These are phyloP conservation scores for Sclerospora graminicola DNA, from an alignment of 352 stramenopile genomes.

Conservation along the genomic window DNA sequence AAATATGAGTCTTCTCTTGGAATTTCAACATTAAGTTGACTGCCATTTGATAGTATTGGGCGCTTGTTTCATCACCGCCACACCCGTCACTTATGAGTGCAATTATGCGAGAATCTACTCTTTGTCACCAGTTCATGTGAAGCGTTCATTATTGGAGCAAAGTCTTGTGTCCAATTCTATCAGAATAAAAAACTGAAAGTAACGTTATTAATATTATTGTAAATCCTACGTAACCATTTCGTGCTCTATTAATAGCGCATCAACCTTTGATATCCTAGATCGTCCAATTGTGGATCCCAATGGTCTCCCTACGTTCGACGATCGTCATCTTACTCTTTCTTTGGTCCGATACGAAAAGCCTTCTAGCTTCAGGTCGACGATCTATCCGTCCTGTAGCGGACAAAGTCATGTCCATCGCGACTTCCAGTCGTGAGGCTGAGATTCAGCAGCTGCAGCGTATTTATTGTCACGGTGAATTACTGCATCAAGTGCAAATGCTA, in stretches of 20 bases:
- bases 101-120: too few species aligned
- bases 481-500: slow-evolving; percentile 50
- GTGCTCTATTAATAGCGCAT: neutral
- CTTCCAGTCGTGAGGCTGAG: slow-evolving; percentile 5
- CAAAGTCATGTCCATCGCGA: slow-evolving; percentile 5
- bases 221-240: neutral
- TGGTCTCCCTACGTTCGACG: slow-evolving; percentile 6
- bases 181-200: too few species aligned
- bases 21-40: too few species aligned
- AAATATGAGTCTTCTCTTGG: too few species aligned
- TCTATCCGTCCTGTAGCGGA: slow-evolving; percentile 4
- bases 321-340: slow-evolving; percentile 8
- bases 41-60: too few species aligned
- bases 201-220: too few species aligned
- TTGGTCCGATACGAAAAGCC: neutral
- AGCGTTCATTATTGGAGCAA: neutral
- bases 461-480: slow-evolving; percentile 41
- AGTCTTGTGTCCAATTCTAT: neutral
- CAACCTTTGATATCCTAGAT: neutral
- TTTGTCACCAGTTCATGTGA: slow-evolving; percentile 1
- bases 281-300: slow-evolving; percentile 9
- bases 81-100: too few species aligned
- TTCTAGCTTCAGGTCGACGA: slow-evolving; percentile 6
- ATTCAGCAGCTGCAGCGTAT: slow-evolving; percentile 26
- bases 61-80: too few species aligned